Base-by-base conservation (phyloP, 2,329 filamentous ascomycete genomes). In the Verticillium albo-atrum region DNA sequence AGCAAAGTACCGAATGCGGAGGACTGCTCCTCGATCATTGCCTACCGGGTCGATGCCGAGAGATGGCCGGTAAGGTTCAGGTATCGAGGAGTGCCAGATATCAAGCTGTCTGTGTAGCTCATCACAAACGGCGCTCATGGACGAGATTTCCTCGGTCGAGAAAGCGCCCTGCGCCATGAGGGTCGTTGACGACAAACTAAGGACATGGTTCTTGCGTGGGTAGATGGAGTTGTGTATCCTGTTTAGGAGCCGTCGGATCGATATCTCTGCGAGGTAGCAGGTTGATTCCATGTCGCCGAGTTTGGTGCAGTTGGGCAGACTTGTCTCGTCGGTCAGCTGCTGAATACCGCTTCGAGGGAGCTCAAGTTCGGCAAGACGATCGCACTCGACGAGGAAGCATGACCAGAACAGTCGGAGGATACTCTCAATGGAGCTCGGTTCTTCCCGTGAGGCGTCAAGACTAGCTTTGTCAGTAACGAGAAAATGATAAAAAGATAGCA, bases 151-250 rank as follows among this genome's bases (percentile, higher is more conserved):
- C 7, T 67, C 62, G 10, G 65, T 59, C 1, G 70, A 66, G 25
- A 70, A 67, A 15, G 71, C 68, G 27, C 70, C 69, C 0, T 60
- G 57, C 1, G 67, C 63, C 54, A 61, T 65, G 3, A 72, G 60
- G 2, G 67, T 57, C 2, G 68, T 66, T 4, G 67, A 63, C 15
- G 68, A 67, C 17, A 70, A 59, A 3, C 64, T 60, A 6, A 71
- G 61, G 6, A 65, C 60, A 27, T 67, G 60, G 25, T 66, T 63
- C 52, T 70, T 67, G 14, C 63, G 57, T 5, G 69, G 67, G 35
- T 72, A 72, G 3, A 73, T 62, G 1, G 70, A 70, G 57, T 69
- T 70, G 55, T 72, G 70, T 20, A 71, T 68, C n/a, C 71, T 68
- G 55, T 72, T 73, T 5, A 72, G 65, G 7, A 73, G 61, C 2